Evolutionary conservation across 345 rosid species (phyloP).

Genomic region (Camelina neglecta): DNA sequence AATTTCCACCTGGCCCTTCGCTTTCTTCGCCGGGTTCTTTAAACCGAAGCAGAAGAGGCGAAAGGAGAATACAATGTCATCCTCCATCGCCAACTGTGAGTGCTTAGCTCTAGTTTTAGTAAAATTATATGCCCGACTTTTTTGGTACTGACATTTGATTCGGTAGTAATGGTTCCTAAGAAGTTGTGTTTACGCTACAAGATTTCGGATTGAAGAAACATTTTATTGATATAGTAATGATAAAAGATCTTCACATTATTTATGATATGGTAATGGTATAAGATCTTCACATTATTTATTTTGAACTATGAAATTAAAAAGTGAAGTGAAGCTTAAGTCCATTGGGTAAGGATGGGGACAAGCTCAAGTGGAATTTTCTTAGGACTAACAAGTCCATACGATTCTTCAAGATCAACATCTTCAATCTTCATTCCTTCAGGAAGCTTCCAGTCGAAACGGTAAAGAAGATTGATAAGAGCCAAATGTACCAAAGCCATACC

Average conservation of each 20-base stretch:
- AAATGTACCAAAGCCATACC: slow-evolving; percentile 49
- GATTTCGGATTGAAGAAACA: slow-evolving; percentile 6
- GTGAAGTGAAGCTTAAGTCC: slow-evolving; percentile 22
- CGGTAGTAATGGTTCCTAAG: slow-evolving; percentile 24
- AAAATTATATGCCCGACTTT: not conserved
- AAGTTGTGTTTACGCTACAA: slow-evolving; percentile 30
- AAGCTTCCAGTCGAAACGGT: slow-evolving; percentile 57
- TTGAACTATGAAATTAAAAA: not conserved
- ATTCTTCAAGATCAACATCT: slow-evolving; percentile 61
- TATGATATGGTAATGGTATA: too few relatives aligned
- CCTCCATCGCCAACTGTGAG: slow-evolving; percentile 65
- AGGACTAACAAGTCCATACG: slow-evolving; percentile 48
- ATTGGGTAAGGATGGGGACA: slow-evolving; percentile 31
- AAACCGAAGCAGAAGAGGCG: slow-evolving; percentile 60
- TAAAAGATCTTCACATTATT: slow-evolving; percentile 17
- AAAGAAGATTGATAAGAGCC: slow-evolving; percentile 53
- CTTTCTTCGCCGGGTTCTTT: slow-evolving; percentile 63
- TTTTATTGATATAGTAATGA: not conserved
- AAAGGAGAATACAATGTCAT: slow-evolving; percentile 60
- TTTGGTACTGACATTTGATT: not conserved
- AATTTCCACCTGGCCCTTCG: slow-evolving; percentile 53
- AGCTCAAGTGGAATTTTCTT: slow-evolving; percentile 60
- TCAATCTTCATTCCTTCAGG: slow-evolving; percentile 49
- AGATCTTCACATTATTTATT: too few relatives aligned
- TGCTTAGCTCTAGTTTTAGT: slow-evolving; percentile 41